These are phyloP conservation scores for Dalbergia cochinchinensis DNA, from an alignment of 306 rosid species.

Conservation along the genomic window DNA sequence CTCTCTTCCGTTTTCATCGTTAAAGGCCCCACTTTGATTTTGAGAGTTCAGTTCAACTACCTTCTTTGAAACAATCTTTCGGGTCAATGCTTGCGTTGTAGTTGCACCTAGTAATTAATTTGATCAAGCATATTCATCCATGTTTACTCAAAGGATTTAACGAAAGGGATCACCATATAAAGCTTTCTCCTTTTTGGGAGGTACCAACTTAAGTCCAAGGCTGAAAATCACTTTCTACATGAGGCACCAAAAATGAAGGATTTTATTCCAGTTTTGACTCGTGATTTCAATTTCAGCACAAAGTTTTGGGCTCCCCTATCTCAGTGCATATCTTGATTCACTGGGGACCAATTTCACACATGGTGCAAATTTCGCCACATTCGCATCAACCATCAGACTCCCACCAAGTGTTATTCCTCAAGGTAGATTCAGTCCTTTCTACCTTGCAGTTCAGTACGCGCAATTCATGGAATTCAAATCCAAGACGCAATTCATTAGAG, in stretches of 20 bases:
- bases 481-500: constrained; percentile 21
- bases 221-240: background rate
- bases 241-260: background rate
- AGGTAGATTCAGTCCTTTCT: constrained; percentile 54
- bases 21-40: too few species aligned
- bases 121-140: too few species aligned
- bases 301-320: constrained; percentile 44
- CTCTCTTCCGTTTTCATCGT: too few species aligned
- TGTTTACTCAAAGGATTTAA: too few species aligned
- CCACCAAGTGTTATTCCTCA: background rate
- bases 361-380: constrained; percentile 55
- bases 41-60: too few species aligned
- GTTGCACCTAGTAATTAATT: too few species aligned
- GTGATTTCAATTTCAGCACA: constrained; percentile 40
- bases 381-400: constrained; percentile 50
- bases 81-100: too few species aligned
- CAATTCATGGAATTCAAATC: constrained; percentile 47
- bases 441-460: constrained; percentile 39
- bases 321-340: constrained; percentile 57
- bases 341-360: constrained; percentile 48
- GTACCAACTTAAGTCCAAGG: background rate
- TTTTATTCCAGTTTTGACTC: background rate
- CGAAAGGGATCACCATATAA: too few species aligned
- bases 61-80: too few species aligned
- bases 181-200: too few species aligned